phyloP scores from a whole-genome alignment of 2,329 filamentous ascomycete genomes.

The Phoma herbarum region DNA sequence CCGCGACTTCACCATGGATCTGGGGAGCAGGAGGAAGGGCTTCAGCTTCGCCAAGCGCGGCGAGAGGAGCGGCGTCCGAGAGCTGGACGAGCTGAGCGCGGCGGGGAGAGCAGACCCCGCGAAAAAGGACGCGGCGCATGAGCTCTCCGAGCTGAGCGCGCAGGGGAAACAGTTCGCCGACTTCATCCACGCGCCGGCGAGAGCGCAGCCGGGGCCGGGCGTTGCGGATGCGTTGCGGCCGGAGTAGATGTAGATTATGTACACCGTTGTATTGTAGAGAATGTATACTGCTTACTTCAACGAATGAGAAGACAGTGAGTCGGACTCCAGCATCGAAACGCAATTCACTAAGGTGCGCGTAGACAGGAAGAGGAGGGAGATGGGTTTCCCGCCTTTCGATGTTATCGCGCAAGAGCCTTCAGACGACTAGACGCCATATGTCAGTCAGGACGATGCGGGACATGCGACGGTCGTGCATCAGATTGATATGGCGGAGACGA shows the following conservation, averaged over 20 bases:
- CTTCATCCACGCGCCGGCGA: background rate
- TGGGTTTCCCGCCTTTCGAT: too few species aligned
- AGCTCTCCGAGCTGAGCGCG: constrained; percentile 28
- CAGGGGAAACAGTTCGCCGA: constrained; percentile 15
- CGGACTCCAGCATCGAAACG: too few species aligned
- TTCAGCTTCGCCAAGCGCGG: background rate
- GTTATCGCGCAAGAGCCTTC: too few species aligned
- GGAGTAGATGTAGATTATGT: background rate
- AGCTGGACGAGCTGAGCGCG: constrained; percentile 28
- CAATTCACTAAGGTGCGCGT: too few species aligned
- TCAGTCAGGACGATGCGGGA: too few species aligned
- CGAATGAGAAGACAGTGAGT: too few species aligned
- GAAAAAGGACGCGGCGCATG: background rate
- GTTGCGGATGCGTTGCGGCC: background rate
- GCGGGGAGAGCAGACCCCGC: background rate
- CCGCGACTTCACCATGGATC: constrained; percentile 11
- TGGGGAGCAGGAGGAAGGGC: constrained; percentile 10
- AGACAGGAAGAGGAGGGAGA: too few species aligned
- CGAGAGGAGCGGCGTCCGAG: constrained; percentile 25
- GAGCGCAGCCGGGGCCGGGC: background rate
- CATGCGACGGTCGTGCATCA: too few species aligned
- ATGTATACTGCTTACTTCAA: background rate
- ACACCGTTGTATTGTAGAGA: background rate
- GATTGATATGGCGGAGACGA: too few species aligned
- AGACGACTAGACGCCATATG: too few species aligned